phyloP scores from a whole-genome alignment of 495 filamentous ascomycete genomes.

The Aspergillus mulundensis region DNA sequence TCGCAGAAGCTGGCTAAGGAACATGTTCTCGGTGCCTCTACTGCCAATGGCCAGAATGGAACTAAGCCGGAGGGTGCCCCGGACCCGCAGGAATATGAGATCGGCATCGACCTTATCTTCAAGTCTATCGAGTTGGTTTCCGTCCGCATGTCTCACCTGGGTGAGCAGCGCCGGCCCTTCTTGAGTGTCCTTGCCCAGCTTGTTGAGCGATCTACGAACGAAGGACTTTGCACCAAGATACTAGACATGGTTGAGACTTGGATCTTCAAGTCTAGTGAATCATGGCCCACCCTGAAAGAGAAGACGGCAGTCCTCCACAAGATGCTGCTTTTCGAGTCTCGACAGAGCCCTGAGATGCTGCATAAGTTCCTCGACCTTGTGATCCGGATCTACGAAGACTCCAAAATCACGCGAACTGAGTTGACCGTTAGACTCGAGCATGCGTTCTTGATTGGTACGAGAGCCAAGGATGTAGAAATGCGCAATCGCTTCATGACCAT shows the following conservation, averaged over 20 bases:
- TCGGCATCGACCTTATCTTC: conserved; percentile 81
- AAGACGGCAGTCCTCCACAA: conserved; percentile 96
- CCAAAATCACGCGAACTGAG: conserved; percentile 90
- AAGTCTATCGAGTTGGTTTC: conserved; percentile 92
- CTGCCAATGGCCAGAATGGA: conserved; percentile 36
- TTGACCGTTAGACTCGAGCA: conserved; percentile 95
- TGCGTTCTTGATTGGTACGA: conserved; percentile 91
- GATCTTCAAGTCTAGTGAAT: conserved; percentile 90
- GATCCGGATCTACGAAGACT: conserved; percentile 95
- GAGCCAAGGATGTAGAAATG: conserved; percentile 95
- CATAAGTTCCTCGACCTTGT: conserved; percentile 93
- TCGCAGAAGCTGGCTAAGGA: conserved; percentile 91
- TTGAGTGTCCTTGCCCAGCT: conserved; percentile 89
- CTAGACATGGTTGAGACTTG: conserved; percentile 90
- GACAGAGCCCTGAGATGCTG: conserved; percentile 74
- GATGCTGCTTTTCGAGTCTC: conserved; percentile 91
- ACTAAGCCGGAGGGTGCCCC: conserved; percentile 54
- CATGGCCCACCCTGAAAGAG: conserved; percentile 94
- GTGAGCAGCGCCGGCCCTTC: conserved; percentile 87
- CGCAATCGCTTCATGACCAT: conserved; percentile 92
- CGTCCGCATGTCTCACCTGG: conserved; percentile 87
- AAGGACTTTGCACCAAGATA: conserved; percentile 81
- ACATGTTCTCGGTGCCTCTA: conserved; percentile 71
- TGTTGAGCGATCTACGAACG: conserved; percentile 88
- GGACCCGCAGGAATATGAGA: conserved; percentile 72